phyloP scores from a whole-genome alignment of 106 monocot genomes.

The Iris macrosiphon region DNA sequence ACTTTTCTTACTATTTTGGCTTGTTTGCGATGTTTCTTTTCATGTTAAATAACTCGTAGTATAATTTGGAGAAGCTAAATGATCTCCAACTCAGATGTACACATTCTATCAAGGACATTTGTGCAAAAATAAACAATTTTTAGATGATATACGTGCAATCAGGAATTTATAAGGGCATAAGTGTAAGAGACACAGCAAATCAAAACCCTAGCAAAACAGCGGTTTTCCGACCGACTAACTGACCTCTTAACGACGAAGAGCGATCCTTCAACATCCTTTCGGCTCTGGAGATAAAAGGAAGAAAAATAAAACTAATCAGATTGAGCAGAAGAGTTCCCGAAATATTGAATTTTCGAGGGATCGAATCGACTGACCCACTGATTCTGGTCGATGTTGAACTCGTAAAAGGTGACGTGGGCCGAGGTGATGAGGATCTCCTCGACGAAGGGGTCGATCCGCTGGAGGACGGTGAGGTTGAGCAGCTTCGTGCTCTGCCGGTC shows the following conservation, averaged over 20 bases:
- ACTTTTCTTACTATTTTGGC: too few species aligned
- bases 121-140: too few species aligned
- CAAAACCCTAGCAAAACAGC: background rate
- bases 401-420: conserved; percentile 82
- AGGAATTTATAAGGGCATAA: too few species aligned
- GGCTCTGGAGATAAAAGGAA: conserved; percentile 46
- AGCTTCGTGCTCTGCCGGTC: conserved; percentile 69
- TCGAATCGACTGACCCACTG: conserved; percentile 52
- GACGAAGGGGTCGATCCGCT: conserved; percentile 85
- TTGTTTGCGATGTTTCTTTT: too few species aligned
- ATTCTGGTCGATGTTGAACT: conserved; percentile 83
- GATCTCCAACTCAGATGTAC: too few species aligned
- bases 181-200: too few species aligned
- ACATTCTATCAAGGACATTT: too few species aligned
- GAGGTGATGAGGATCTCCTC: conserved; percentile 91
- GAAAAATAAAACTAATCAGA: background rate
- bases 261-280: conserved; percentile 91
- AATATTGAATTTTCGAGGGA: background rate
- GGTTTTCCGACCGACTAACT: conserved; percentile 1
- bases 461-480: conserved; percentile 87
- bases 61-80: too few species aligned
- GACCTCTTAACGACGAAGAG: conserved; percentile 93
- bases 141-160: too few species aligned
- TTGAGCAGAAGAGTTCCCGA: background rate
- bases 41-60: too few species aligned